Base-by-base conservation (phyloP, 495 filamentous ascomycete genomes). In the Annulohypoxylon moriforme region DNA sequence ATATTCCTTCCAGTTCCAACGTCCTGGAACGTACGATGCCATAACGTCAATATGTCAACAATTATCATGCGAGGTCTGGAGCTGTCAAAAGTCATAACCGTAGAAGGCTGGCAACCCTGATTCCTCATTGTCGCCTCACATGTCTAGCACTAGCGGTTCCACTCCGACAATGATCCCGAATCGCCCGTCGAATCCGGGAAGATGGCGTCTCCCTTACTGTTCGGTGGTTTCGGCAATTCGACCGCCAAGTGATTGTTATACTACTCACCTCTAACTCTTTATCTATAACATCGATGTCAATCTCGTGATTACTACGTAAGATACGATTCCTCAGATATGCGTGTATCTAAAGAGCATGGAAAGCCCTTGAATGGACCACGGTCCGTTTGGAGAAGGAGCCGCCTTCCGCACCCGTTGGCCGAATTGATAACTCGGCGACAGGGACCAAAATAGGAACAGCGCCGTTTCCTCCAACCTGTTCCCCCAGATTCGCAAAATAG, bases 401-500 rank as follows among this genome's bases (percentile, higher is more conserved):
- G 71, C 49, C 52, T 69, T 62, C 66, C 67, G 61, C 66, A 73
- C 53, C 71, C 47, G 66, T 73, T 64, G 61, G 61, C 58, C 34
- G 55, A 69, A 69, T 69, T 66, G 66, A 66, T 61, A 68, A 59
- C 16, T 67, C 62, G 65, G 66, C 56, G 66, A 73, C 71, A 69
- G 29, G 71, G 71, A 53, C 71, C 66, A 16, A 55, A 69, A 69
- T 4, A 49, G 71, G 71, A 69, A 73, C 66, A 69, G 66, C 49
- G 61, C 52, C 57, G 13, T 56, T 66, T 50, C 58, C 31, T 63
- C 57, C 46, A 61, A 60, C 57, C 59, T 46, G 33, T 44, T 69
- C 62, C 71, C 71, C 71, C 71, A 73, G 71, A 73, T 73, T 73
- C 62, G 62, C 65, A 63, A 63, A 64, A 60, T 73, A 66, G 57